phyloP scores from a whole-genome alignment of 2,329 filamentous ascomycete genomes.

The Aureobasidium namibiae region DNA sequence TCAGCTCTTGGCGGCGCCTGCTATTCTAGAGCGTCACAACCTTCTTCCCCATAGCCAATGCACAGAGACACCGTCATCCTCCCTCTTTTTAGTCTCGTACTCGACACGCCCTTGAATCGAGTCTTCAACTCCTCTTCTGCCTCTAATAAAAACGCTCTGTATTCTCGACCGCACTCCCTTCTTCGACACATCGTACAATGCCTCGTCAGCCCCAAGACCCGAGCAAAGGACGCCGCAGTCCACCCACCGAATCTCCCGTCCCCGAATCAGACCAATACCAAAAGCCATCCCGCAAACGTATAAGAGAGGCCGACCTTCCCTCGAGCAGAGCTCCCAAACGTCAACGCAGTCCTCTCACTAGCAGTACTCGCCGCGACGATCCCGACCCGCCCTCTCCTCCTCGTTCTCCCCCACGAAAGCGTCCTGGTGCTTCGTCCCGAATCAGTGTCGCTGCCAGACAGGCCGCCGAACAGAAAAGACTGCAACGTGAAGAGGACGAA shows the following conservation, averaged over 20 bases:
- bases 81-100: background rate
- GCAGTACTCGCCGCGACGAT: conserved; percentile 9
- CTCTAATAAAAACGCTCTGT: no score
- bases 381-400: conserved; percentile 25
- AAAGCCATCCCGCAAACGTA: conserved; percentile 14
- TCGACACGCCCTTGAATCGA: background rate
- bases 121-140: no score
- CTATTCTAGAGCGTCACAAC: background rate
- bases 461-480: conserved; percentile 50
- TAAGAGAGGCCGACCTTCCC: conserved; percentile 13
- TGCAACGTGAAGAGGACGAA: conserved; percentile 31
- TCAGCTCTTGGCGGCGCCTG: background rate
- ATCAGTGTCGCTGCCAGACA: conserved; percentile 61
- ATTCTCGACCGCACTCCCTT: background rate
- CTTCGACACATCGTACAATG: background rate
- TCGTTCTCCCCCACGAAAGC: conserved; percentile 21
- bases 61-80: background rate
- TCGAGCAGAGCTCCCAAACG: conserved; percentile 12
- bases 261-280: background rate
- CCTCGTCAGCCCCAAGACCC: conserved; percentile 14
- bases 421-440: conserved; percentile 38
- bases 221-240: conserved; percentile 13
- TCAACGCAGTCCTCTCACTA: conserved; percentile 15
- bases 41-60: background rate
- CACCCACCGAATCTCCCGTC: conserved; percentile 1